Evolutionary conservation across 1,284 basidiomycete genomes (phyloP), one percentile per base, ranked within the genome.

Genomic region (Nidula niveotomentosa): DNA sequence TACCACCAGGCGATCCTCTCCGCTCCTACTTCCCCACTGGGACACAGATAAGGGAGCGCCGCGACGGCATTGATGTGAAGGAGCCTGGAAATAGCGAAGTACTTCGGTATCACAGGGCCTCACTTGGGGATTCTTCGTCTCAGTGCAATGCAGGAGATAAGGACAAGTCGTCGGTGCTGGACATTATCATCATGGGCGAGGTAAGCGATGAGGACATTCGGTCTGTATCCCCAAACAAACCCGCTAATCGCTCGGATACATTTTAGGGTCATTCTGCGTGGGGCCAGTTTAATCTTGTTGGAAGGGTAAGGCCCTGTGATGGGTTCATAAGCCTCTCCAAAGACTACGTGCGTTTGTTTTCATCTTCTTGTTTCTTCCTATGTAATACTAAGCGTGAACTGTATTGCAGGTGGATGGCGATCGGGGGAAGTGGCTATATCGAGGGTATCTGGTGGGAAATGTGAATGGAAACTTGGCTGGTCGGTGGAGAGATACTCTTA

Each of bases 261-360:
- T 45, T 49, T 43, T 50, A 90, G 86, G 90, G 89, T 8, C 90
- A 91, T 67, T 91, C 90, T 3, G 82, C 88, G 30, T 91, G 89
- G 90, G 89, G 89, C 17, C 84, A 90, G 61, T 91, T 91, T 67
- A 85, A 76, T 53, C 68, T 91, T 15, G 69, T 85, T 8, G 89
- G 90, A 41, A 81, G 87, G 10, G 76, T 91, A 35, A 75, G 90
- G 53, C 81, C 86, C 23, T 79, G 77, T 58, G 89, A 91, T 64
- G 89, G 90, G 2, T 81, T 90, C 56, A 76, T 91, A 44, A 86
- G 79, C 58, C 63, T 91, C 2, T 83, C 78, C 13, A 91, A 91
- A 64, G 84, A 88, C 80, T 91, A 91, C 63, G 89, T 91, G 63
- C 47, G 84, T 76, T 34, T 34, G 30, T 30, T 30, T 30, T 30